Percentiles rank a stretch among this genome's conserved stretches.
Evolutionary conservation across 2,329 filamentous ascomycete genomes (phyloP).

Genomic region (Periglandula ipomoeae): DNA sequence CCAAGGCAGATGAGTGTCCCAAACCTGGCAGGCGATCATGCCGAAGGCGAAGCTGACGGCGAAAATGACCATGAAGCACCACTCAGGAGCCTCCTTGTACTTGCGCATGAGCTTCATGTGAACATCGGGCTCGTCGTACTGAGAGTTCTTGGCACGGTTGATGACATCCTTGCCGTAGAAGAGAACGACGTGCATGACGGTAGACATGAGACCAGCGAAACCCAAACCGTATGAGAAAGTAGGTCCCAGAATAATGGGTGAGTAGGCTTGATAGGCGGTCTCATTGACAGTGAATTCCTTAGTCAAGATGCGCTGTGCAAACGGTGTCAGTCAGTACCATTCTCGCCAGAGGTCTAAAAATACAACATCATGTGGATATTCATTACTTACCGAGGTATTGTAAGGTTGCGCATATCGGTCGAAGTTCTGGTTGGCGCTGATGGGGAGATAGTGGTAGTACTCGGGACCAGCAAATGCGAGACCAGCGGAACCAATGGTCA

Average conservation of each 20-base stretch:
- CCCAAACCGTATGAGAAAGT: constrained; percentile 49
- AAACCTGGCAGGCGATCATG: constrained; percentile 27
- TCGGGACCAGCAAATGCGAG: constrained; percentile 42
- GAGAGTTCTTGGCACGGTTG: constrained; percentile 20
- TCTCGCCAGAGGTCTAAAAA: background rate
- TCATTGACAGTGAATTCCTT: constrained; percentile 42
- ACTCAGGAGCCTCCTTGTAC: constrained; percentile 45
- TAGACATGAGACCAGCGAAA: constrained; percentile 45
- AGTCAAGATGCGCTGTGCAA: constrained; percentile 38
- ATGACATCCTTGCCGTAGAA: constrained; percentile 43
- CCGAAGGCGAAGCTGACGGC: constrained; percentile 39
- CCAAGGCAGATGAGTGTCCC: constrained; percentile 33
- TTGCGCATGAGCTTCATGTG: constrained; percentile 47
- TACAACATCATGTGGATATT: background rate
- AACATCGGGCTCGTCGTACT: constrained; percentile 37
- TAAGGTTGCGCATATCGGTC: constrained; percentile 51
- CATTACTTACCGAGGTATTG: constrained; percentile 32
- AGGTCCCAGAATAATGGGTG: constrained; percentile 42
- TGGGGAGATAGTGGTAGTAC: constrained; percentile 46
- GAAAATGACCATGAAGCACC: constrained; percentile 46
- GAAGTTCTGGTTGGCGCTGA: constrained; percentile 44
- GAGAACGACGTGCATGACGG: constrained; percentile 41
- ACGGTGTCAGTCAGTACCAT: background rate
- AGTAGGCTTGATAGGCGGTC: constrained; percentile 48
- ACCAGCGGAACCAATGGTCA: constrained; percentile 40